A percentile compares a stretch with the other conserved stretches of the same genome.
Evolutionary conservation across 768 basidiomycete species (phyloP).

Genomic region (Auricularia heimuer): DNA sequence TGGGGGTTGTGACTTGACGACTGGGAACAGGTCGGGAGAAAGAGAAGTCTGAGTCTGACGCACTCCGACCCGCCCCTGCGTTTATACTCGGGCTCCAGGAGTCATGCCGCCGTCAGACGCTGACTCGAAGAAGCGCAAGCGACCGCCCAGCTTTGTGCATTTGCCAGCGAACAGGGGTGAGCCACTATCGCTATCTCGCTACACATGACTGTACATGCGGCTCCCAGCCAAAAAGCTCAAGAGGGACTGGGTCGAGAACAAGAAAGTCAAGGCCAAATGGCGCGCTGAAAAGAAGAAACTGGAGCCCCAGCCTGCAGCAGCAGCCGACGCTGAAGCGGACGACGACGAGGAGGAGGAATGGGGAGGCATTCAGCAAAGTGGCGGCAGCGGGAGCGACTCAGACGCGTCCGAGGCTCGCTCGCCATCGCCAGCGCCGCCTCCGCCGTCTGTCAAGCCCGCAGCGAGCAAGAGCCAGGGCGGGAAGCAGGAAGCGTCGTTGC

Average conservation of each 20-base stretch:
- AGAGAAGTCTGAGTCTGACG: background rate
- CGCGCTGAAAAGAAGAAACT: conserved; percentile 54
- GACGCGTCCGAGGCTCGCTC: background rate
- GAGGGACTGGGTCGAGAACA: conserved; percentile 65
- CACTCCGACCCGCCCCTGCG: background rate
- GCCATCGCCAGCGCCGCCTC: background rate
- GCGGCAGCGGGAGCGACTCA: too few relatives aligned
- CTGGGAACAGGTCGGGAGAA: background rate
- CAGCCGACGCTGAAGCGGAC: conserved; percentile 3
- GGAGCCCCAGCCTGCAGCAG: conserved; percentile 16
- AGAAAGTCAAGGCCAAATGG: conserved; percentile 74
- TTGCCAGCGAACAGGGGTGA: conserved; percentile 53
- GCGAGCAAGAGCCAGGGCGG: conserved; percentile 9
- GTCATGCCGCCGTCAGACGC: conserved; percentile 13
- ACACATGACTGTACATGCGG: background rate
- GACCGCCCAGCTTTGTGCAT: conserved; percentile 63
- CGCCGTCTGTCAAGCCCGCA: conserved; percentile 7
- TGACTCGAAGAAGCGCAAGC: conserved; percentile 37
- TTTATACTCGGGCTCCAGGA: background rate
- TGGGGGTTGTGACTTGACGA: conserved; percentile 22
- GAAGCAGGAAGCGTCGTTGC: conserved; percentile 28
- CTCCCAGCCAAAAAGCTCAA: conserved; percentile 68
- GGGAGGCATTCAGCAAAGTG: conserved; percentile 1
- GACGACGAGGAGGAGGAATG: conserved; percentile 6
- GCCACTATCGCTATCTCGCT: background rate